These are phyloP conservation scores for Pseudogymnoascus sp. DNA, from an alignment of 2,329 filamentous ascomycete genomes.

Conservation along the genomic window DNA sequence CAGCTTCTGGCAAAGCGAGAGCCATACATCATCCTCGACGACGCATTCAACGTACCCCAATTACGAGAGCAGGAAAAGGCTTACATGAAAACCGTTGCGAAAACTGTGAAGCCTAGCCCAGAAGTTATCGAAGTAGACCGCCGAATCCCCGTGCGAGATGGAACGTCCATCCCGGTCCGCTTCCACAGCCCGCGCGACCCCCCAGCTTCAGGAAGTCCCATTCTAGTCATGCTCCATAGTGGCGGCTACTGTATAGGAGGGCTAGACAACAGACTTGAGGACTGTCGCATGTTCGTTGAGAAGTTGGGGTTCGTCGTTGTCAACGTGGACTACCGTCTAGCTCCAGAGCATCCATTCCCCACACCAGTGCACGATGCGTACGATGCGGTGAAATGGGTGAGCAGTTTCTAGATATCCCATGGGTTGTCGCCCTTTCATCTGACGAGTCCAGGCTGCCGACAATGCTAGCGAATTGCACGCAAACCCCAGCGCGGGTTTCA, in stretches of 20 bases:
- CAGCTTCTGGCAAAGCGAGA: not conserved
- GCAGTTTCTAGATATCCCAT: not conserved
- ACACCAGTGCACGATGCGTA: constrained; percentile 37
- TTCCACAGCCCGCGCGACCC: constrained; percentile 19
- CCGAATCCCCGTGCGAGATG: constrained; percentile 22
- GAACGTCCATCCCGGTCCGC: constrained; percentile 17
- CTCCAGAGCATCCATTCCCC: constrained; percentile 40
- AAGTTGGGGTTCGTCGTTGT: constrained; percentile 33
- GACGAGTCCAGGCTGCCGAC: not conserved
- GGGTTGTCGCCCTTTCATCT: not conserved
- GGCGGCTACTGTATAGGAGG: constrained; percentile 28
- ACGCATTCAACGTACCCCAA: not conserved
- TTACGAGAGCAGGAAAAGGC: not conserved
- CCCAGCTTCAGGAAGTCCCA: constrained; percentile 17
- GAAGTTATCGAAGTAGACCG: constrained; percentile 18
- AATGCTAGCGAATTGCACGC: constrained; percentile 19
- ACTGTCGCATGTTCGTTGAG: constrained; percentile 26
- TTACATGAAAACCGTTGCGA: not conserved
- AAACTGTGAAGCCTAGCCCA: not conserved
- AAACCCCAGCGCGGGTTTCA: constrained; percentile 36
- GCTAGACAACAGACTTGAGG: constrained; percentile 25
- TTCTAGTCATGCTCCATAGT: not conserved
- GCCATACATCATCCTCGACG: not conserved
- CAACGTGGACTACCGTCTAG: constrained; percentile 36
- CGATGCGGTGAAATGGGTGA: constrained; percentile 37